phyloP scores from a whole-genome alignment of 441 rosid genomes.

The Pelargonium cotyledonis region DNA sequence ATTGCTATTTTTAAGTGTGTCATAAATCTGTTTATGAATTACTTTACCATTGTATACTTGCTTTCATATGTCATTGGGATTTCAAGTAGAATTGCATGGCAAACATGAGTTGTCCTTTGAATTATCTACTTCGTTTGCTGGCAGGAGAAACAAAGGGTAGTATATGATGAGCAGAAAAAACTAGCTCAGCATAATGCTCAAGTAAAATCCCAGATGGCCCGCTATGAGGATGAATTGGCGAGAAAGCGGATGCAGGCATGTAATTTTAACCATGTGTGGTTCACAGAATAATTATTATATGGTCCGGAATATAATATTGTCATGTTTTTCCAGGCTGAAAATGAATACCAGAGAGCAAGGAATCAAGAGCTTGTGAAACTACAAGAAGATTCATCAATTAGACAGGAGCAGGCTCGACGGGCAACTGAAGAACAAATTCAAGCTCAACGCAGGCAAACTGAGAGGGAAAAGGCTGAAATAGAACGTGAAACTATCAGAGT shows the following conservation, averaged over 20 bases:
- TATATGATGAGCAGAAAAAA: conserved; percentile 88
- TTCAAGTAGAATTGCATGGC: background rate
- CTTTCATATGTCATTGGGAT: conserved; percentile 6
- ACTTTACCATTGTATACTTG: conserved; percentile 13
- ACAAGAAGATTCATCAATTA: conserved; percentile 86
- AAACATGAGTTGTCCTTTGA: conserved; percentile 4
- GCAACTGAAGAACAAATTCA: conserved; percentile 98
- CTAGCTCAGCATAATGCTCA: conserved; percentile 88
- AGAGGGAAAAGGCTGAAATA: conserved; percentile 93
- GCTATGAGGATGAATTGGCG: conserved; percentile 85
- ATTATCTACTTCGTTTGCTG: conserved; percentile 16
- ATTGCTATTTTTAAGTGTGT: background rate
- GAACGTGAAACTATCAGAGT: conserved; percentile 54
- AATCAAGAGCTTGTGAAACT: conserved; percentile 90
- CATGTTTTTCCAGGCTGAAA: conserved; percentile 58
- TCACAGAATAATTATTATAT: conserved; percentile 11
- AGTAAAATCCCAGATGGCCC: conserved; percentile 91
- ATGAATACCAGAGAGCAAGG: conserved; percentile 77
- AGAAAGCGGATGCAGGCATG: conserved; percentile 99
- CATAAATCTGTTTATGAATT: background rate
- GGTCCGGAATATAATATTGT: conserved; percentile 16
- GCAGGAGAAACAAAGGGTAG: conserved; percentile 87
- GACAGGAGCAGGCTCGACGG: conserved; percentile 90
- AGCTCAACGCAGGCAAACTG: conserved; percentile 83
- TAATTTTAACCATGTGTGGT: conserved; percentile 1